phyloP scores from a whole-genome alignment of 495 filamentous ascomycete species.

The Aspergillus olivimuriae region DNA sequence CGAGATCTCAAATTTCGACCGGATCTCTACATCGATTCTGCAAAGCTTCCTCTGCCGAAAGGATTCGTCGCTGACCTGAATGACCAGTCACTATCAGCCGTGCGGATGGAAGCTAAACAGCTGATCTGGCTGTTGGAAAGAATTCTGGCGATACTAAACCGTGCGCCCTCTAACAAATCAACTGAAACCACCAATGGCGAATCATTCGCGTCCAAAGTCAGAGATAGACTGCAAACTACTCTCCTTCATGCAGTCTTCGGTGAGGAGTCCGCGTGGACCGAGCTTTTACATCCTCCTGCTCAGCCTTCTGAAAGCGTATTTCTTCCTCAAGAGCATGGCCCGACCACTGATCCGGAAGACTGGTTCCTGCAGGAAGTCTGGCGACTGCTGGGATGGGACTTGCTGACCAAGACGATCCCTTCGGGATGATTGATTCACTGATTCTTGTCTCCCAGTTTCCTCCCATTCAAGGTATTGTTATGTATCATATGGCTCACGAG shows the following conservation, averaged over 20 bases:
- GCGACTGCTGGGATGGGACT: constrained; percentile 45
- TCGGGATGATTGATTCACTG: no score
- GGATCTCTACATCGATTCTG: constrained; percentile 14
- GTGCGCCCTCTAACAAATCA: not conserved
- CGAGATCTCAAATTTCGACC: constrained; percentile 19
- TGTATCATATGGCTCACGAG: no score
- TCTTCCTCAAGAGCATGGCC: constrained; percentile 5
- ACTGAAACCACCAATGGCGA: not conserved
- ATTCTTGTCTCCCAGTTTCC: no score
- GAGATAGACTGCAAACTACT: constrained; percentile 32
- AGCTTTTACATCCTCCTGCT: constrained; percentile 15
- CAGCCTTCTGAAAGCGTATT: constrained; percentile 16
- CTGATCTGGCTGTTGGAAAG: constrained; percentile 35
- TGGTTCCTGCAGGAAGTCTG: constrained; percentile 46
- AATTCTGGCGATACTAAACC: constrained; percentile 20
- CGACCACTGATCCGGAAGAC: constrained; percentile 18
- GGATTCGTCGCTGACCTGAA: constrained; percentile 22
- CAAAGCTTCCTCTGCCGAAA: constrained; percentile 21
- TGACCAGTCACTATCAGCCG: constrained; percentile 12
- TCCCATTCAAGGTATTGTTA: no score
- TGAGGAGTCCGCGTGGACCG: constrained; percentile 15
- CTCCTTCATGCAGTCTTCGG: constrained; percentile 38
- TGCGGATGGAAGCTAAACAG: constrained; percentile 26
- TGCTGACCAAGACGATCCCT: constrained; percentile 15
- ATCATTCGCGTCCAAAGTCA: constrained; percentile 7